Evolutionary conservation across 2,329 filamentous ascomycete species (phyloP), one percentile per base, ranked within the genome.

Genomic region (Trichophyton rubrum): DNA sequence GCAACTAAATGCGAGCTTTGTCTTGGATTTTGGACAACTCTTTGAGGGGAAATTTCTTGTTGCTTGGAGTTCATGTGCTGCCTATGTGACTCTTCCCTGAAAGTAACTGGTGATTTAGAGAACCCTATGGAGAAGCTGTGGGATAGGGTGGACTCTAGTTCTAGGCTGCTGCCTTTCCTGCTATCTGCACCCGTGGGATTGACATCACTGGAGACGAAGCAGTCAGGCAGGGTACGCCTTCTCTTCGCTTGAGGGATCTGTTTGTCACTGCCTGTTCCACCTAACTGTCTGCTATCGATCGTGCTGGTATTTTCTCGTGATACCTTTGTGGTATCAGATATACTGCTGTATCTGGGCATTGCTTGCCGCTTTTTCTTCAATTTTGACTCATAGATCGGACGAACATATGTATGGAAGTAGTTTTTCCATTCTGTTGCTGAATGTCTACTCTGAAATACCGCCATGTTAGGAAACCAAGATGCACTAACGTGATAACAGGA

Each of bases 371-470:
- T 58, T 3, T 24, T n/a, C 33, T 30, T 61, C 27, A 22, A 43
- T 49, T 59, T 60, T 2, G 53, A 33, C 17, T 47, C 49, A 57
- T 63, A 53, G 35, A 59, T 57, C 4, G 62, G 62, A 13, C 62
- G 60, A 30, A 63, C 27, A 60, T 49, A 59, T 15, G 58, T 57
- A 59, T 62, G 60, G 13, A 63, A 63, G 38, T 60, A 43, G 13
- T 49, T 59, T 43, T 63, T 63, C 62, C 62, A 63, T 45, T 63
- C 62, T 11, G 7, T 30, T 45, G 62, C 58, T 27, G 58, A 60
- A 56, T 63, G 62, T 20, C 24, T 56, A 40, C 17, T 20, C 62
- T 63, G 33, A 17, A 30, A 45, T 3, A 24, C 4, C 5, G 15
- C 7, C 33, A 24, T 24, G 17, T 59, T 59, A 61, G 20, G 3